These are phyloP conservation scores for Globisporangium solare DNA, from an alignment of 352 stramenopile species.

Conservation along the genomic window DNA sequence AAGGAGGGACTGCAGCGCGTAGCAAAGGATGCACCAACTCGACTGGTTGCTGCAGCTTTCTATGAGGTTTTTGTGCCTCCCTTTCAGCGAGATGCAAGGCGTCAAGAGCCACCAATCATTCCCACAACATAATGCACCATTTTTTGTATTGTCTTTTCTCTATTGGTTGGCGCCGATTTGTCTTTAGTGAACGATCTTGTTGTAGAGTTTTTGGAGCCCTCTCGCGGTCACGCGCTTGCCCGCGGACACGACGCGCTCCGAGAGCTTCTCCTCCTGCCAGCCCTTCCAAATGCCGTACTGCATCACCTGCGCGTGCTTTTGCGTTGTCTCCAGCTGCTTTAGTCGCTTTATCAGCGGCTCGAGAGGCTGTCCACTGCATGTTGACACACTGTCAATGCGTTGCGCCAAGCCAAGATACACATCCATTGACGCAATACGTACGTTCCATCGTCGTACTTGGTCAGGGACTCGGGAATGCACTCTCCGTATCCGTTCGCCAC, in stretches of 20 bases:
- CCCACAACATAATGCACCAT: background rate
- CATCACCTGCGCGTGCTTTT: conserved; percentile 74
- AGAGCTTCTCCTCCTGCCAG: conserved; percentile 68
- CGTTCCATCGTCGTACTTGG: conserved; percentile 60
- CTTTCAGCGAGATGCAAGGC: no score
- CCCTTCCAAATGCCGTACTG: conserved; percentile 79
- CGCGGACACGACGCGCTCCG: conserved; percentile 53
- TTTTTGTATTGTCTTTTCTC: background rate
- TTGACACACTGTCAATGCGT: background rate
- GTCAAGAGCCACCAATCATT: no score
- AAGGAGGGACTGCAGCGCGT: no score
- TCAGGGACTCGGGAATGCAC: conserved; percentile 52
- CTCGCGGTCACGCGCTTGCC: conserved; percentile 51
- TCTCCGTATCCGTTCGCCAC: conserved; percentile 55
- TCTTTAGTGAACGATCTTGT: conserved; percentile 26
- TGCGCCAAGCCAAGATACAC: background rate
- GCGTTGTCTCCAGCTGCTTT: conserved; percentile 40
- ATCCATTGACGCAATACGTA: conserved; percentile 25
- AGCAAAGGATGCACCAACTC: background rate
- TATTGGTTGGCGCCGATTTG: background rate
- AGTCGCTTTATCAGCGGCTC: conserved; percentile 34
- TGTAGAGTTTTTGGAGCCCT: conserved; percentile 38
- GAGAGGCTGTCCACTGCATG: conserved; percentile 2
- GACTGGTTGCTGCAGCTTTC: background rate
- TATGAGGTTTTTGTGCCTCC: background rate